phyloP scores from a whole-genome alignment of 176 grass and related monocot genomes.

The Oryza officinalis region DNA sequence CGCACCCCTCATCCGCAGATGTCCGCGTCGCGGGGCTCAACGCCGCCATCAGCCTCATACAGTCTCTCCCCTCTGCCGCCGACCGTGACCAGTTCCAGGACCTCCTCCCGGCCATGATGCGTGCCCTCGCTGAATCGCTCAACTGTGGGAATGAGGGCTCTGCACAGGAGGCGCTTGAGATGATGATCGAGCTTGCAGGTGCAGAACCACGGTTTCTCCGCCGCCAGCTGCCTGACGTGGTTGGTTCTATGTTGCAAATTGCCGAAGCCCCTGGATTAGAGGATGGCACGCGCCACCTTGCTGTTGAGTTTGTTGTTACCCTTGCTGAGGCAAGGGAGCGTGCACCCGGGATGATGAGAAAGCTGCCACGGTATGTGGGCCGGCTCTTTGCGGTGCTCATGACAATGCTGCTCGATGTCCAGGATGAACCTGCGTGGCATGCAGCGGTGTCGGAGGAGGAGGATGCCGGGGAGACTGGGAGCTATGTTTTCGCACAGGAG shows the following conservation, averaged over 20 bases:
- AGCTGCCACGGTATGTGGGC: constrained; percentile 72
- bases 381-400: constrained; percentile 85
- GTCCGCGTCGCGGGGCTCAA: constrained; percentile 82
- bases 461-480: constrained; percentile 78
- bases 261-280: constrained; percentile 76
- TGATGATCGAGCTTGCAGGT: constrained; percentile 88
- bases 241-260: constrained; percentile 88
- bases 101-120: constrained; percentile 95
- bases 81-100: constrained; percentile 80
- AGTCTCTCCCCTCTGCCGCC: constrained; percentile 60
- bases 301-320: constrained; percentile 86
- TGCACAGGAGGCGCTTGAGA: constrained; percentile 90
- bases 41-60: constrained; percentile 81
- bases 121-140: constrained; percentile 75
- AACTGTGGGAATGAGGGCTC: constrained; percentile 92
- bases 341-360: constrained; percentile 93
- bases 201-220: constrained; percentile 82
- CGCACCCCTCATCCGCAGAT: constrained; percentile 72
- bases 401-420: constrained; percentile 87
- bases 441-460: constrained; percentile 70
- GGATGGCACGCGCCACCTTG: constrained; percentile 92
- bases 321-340: constrained; percentile 88
- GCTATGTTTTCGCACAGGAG: constrained; percentile 82
- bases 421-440: constrained; percentile 88
- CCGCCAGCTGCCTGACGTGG: constrained; percentile 82